A percentile compares a stretch with the other conserved stretches of the same genome.
phyloP scores from a whole-genome alignment of 1,139 yeast species.

The Fermentozyma sake region DNA sequence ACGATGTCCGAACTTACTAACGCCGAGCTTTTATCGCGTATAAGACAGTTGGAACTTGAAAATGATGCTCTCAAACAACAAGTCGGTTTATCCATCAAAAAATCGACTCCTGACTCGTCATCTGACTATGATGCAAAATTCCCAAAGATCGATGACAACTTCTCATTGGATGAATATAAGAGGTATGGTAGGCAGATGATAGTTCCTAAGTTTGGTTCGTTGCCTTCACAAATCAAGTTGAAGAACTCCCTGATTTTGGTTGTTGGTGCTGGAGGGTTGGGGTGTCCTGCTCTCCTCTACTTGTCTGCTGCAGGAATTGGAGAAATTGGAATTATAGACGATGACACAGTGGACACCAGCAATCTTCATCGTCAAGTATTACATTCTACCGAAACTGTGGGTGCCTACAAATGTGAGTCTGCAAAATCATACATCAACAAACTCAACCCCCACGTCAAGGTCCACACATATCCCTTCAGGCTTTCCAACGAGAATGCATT shows the following conservation, averaged over 20 bases:
- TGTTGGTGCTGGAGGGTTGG: slow-evolving; percentile 96
- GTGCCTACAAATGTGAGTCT: slow-evolving; percentile 70
- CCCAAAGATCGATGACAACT: slow-evolving; percentile 5
- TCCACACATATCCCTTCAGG: slow-evolving; percentile 49
- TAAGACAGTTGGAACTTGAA: slow-evolving; percentile 21
- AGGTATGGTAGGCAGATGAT: slow-evolving; percentile 96
- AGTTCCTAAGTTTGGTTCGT: slow-evolving; percentile 69
- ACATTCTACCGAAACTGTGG: slow-evolving; percentile 65
- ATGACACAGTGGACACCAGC: slow-evolving; percentile 77
- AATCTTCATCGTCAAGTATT: slow-evolving; percentile 88
- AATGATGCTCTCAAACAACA: slow-evolving; percentile 15
- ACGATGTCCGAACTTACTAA: no score
- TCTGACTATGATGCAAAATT: neutral
- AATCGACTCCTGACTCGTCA: no score
- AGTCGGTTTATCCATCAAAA: no score
- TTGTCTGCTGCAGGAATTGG: slow-evolving; percentile 90
- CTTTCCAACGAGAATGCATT: slow-evolving; percentile 59
- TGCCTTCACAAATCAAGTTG: slow-evolving; percentile 52
- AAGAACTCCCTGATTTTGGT: slow-evolving; percentile 62
- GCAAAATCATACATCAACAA: slow-evolving; percentile 52
- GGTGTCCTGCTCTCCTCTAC: slow-evolving; percentile 87
- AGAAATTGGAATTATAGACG: slow-evolving; percentile 77
- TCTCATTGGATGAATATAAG: slow-evolving; percentile 60
- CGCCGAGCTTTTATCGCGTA: slow-evolving; percentile 18
- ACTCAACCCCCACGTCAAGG: slow-evolving; percentile 65